These are phyloP conservation scores for Saccharomyces pastorianus DNA, from an alignment of 1,139 yeast species.

Conservation along the genomic window DNA sequence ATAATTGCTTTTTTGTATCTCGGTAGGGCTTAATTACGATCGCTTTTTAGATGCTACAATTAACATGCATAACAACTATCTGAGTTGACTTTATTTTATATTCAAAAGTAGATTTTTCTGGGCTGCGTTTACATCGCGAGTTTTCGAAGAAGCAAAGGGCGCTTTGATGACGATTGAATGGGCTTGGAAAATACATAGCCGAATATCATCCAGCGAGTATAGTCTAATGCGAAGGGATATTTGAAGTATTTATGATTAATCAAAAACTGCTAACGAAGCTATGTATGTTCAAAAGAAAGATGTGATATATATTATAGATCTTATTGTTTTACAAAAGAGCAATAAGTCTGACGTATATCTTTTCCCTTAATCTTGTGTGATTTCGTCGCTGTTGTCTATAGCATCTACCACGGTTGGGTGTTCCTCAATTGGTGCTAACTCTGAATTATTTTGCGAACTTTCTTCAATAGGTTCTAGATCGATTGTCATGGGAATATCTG, in stretches of 20 bases:
- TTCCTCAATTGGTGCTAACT: slow-evolving; percentile 13
- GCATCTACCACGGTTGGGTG: slow-evolving; percentile 5
- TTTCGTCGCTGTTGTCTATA: neutral
- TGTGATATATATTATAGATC: neutral
- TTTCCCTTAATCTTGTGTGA: neutral
- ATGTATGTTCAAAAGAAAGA: neutral
- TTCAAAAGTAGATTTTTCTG: neutral
- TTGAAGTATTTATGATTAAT: neutral
- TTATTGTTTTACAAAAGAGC: neutral
- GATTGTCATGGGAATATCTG: slow-evolving; percentile 1
- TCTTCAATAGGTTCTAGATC: slow-evolving; percentile 7
- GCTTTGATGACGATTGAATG: neutral
- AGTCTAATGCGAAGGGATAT: neutral
- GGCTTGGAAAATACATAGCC: neutral
- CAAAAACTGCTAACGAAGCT: neutral
- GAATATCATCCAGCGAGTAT: neutral
- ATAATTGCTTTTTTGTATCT: neutral
- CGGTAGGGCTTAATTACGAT: neutral
- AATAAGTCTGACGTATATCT: neutral
- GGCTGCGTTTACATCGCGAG: neutral
- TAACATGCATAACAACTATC: neutral
- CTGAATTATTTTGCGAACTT: slow-evolving; percentile 6
- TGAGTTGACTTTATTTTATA: neutral
- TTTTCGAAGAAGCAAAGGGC: neutral
- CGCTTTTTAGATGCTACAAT: neutral